phyloP scores from a whole-genome alignment of 257 asterid species.

The Vinca minor region DNA sequence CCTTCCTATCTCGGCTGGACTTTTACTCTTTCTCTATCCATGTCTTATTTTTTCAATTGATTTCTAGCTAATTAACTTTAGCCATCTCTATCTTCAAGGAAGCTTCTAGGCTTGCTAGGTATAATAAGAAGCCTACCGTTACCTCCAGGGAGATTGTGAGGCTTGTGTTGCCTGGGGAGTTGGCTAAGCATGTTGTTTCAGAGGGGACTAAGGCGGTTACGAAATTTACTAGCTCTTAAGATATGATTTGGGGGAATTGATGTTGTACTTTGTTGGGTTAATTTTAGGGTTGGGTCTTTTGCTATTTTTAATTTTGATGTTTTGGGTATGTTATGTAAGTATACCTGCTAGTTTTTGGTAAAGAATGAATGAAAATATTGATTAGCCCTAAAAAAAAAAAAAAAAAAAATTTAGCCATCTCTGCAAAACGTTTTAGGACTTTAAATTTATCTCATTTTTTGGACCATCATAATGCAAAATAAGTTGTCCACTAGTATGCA shows the following conservation, averaged over 20 bases:
- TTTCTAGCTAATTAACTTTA: too few relatives aligned
- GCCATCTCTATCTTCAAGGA: too few relatives aligned
- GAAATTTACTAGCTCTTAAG: conserved; percentile 21
- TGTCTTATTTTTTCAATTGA: too few relatives aligned
- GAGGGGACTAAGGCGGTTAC: conserved; percentile 25
- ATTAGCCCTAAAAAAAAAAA: not conserved
- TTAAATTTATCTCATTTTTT: too few relatives aligned
- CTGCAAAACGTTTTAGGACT: too few relatives aligned
- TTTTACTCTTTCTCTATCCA: not conserved
- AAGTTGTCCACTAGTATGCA: not conserved
- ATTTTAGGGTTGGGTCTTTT: conserved; percentile 2
- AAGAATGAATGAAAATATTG: not conserved
- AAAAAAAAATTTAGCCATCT: too few relatives aligned
- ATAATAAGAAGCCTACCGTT: conserved; percentile 24
- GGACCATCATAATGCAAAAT: not conserved
- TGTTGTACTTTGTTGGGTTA: not conserved
- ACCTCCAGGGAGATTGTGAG: conserved; percentile 21
- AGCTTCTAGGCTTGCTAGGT: conserved; percentile 15
- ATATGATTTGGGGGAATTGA: too few relatives aligned
- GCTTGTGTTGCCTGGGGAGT: conserved; percentile 19
- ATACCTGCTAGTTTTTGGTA: not conserved
- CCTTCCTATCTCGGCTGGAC: not conserved
- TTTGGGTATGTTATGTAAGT: conserved; percentile 1
- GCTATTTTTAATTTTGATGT: too few relatives aligned
- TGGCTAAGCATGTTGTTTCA: conserved; percentile 21